phyloP scores from a whole-genome alignment of 2,329 filamentous ascomycete genomes.

The Pyrenochaeta sp. region DNA sequence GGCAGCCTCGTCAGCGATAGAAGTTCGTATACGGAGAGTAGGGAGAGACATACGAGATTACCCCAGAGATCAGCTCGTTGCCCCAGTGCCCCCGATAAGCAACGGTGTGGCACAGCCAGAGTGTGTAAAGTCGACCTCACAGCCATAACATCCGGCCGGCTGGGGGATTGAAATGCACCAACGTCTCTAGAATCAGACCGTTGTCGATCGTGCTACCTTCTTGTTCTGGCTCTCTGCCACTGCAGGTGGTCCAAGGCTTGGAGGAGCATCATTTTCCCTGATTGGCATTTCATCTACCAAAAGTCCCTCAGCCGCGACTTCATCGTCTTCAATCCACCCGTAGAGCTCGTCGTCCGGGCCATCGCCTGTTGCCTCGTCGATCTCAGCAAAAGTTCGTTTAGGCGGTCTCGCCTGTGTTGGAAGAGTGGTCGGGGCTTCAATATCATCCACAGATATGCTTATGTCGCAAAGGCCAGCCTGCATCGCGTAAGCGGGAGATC shows the following conservation, averaged over 20 bases:
- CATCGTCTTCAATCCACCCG: conserved; percentile 72
- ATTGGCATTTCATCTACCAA: conserved; percentile 41
- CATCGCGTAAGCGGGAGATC: conserved; percentile 30
- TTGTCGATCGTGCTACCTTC: conserved; percentile 34
- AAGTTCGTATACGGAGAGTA: conserved; percentile 10
- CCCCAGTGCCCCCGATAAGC: conserved; percentile 23
- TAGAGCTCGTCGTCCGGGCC: conserved; percentile 73
- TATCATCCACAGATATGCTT: conserved; percentile 39
- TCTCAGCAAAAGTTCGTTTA: conserved; percentile 67
- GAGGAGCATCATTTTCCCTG: conserved; percentile 14
- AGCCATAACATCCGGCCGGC: too few species aligned
- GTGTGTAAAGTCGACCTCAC: too few species aligned
- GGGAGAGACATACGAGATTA: conserved; percentile 20
- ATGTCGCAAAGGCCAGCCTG: conserved; percentile 45
- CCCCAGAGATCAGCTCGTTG: conserved; percentile 16
- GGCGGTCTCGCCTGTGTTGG: conserved; percentile 47
- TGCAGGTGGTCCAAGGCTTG: conserved; percentile 23
- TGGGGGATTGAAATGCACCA: background rate
- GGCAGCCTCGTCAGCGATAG: conserved; percentile 14
- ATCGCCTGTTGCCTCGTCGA: conserved; percentile 68
- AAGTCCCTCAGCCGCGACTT: conserved; percentile 53
- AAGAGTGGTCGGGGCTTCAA: conserved; percentile 30
- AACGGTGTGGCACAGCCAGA: conserved; percentile 20
- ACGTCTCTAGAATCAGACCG: conserved; percentile 20
- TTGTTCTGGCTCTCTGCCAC: conserved; percentile 30